These are phyloP conservation scores for Acacia crassicarpa DNA, from an alignment of 306 rosid species.

Conservation along the genomic window DNA sequence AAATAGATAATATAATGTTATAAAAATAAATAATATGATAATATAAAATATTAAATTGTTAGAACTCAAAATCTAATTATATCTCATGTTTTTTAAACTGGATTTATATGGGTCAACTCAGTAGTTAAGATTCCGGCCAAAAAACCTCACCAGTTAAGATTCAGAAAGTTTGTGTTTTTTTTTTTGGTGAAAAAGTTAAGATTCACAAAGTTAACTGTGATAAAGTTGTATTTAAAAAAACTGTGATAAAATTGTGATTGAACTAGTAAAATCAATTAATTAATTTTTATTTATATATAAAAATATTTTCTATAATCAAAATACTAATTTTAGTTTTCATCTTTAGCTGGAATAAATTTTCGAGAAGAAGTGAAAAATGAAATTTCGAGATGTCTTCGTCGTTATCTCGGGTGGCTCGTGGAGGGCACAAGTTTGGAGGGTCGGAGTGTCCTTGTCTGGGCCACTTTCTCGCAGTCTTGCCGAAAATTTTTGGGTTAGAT, in stretches of 20 bases:
- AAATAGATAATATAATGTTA: neutral
- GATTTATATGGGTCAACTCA: no score
- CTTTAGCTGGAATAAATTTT: neutral
- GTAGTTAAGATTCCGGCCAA: no score
- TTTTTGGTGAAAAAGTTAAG: no score
- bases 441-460: neutral
- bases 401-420: constrained; percentile 24
- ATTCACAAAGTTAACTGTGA: no score
- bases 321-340: neutral
- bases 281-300: no score
- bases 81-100: no score
- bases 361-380: neutral
- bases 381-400: neutral
- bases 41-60: neutral
- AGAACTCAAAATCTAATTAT: neutral
- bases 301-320: neutral
- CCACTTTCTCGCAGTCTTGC: neutral
- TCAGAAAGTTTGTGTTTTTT: no score
- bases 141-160: no score
- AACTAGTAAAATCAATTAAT: no score
- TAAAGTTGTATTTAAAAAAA: no score
- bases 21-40: neutral
- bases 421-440: constrained; percentile 26
- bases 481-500: neutral
- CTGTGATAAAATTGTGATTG: no score